A percentile compares a stretch with the other conserved stretches of the same genome.
Evolutionary conservation across 176 grass and related monocot species (phyloP).

Genomic region (Musa beccarii): DNA sequence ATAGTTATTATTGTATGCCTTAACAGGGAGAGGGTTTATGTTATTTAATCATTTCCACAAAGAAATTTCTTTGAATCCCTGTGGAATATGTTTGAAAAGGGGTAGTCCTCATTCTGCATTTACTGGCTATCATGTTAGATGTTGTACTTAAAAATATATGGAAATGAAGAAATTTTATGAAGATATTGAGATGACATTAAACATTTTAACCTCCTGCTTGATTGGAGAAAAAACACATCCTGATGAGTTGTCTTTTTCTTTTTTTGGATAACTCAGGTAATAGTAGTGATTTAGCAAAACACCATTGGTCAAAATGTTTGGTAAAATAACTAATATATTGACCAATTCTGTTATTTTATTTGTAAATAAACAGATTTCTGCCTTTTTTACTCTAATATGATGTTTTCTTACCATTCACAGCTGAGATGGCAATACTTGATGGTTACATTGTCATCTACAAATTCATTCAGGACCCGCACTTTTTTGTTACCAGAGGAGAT

Average conservation of each 20-base stretch:
- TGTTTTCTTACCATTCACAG: conserved; percentile 30
- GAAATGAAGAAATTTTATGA: no score
- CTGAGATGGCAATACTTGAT: conserved; percentile 85
- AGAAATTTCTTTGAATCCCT: no score
- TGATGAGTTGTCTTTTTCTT: background rate
- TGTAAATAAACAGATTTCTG: background rate
- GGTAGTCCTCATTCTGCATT: no score
- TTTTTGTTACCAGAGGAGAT: conserved; percentile 91
- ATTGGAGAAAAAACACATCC: background rate
- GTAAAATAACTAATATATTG: background rate
- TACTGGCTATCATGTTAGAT: no score
- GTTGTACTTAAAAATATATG: no score
- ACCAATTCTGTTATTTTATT: background rate
- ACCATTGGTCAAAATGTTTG: background rate
- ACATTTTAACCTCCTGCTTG: background rate
- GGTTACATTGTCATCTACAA: conserved; percentile 89
- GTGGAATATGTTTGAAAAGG: no score
- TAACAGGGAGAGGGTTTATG: no score
- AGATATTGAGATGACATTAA: no score
- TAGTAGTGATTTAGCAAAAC: background rate
- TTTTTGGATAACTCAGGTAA: background rate
- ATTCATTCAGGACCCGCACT: conserved; percentile 91
- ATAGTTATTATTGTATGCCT: no score
- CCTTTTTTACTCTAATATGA: background rate
- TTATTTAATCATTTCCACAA: no score